Evolutionary conservation across 2,329 filamentous ascomycete species (phyloP).

Genomic region (Ceratocystis eucalypticola): DNA sequence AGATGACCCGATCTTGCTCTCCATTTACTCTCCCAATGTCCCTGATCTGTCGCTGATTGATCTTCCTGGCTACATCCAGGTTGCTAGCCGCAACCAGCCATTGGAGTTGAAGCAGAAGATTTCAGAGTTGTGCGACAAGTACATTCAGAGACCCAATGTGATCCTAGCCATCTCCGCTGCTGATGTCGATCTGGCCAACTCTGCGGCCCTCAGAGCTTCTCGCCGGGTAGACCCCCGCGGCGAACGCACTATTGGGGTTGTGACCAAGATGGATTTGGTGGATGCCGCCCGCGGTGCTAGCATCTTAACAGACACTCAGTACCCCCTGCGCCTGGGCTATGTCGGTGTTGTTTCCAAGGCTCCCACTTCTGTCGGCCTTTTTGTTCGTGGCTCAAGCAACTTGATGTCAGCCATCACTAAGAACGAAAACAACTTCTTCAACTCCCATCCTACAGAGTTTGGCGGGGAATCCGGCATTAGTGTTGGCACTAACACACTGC

Average conservation of each 20-base stretch:
- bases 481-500: slow-evolving; percentile 72
- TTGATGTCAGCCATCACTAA: slow-evolving; percentile 69
- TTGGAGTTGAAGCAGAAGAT: slow-evolving; percentile 90
- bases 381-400: slow-evolving; percentile 69
- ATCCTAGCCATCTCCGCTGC: slow-evolving; percentile 95
- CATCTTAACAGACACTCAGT: slow-evolving; percentile 79
- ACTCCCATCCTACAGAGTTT: slow-evolving; percentile 66
- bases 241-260: slow-evolving; percentile 93
- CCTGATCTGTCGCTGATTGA: slow-evolving; percentile 94
- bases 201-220: slow-evolving; percentile 78
- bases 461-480: slow-evolving; percentile 57
- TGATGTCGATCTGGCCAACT: slow-evolving; percentile 94
- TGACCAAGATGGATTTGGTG: slow-evolving; percentile 98
- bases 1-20: slow-evolving; percentile 90
- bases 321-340: slow-evolving; percentile 87
- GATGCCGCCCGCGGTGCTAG: slow-evolving; percentile 64
- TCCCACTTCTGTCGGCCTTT: slow-evolving; percentile 57
- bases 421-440: slow-evolving; percentile 82
- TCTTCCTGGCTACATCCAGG: slow-evolving; percentile 93
- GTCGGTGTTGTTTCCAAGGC: slow-evolving; percentile 86
- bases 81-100: slow-evolving; percentile 81
- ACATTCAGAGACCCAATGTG: slow-evolving; percentile 90
- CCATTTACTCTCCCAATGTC: slow-evolving; percentile 88
- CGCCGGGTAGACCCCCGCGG: slow-evolving; percentile 85
- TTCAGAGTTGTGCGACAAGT: slow-evolving; percentile 90